Percentiles rank a stretch among this genome's conserved stretches.
Conservation (phyloP, 306 rosid species). For the Vigna reflexopilosa region DNA sequence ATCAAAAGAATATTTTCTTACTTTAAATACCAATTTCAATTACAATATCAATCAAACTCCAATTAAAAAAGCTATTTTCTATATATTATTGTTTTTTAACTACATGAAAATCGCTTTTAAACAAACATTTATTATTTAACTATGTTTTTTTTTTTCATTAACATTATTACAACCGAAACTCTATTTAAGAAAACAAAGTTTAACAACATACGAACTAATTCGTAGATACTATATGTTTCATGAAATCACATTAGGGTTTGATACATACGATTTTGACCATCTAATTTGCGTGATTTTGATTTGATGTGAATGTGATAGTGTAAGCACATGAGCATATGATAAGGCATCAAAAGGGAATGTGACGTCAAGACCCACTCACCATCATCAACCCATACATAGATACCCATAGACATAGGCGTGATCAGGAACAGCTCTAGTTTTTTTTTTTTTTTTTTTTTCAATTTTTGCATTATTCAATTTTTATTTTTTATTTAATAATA, state of each 20-base stretch:
- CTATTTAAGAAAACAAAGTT: no score
- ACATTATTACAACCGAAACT: no score
- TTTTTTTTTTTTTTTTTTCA: background rate
- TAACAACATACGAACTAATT: no score
- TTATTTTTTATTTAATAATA: no score
- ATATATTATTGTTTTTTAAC: no score
- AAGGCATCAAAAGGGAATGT: slow-evolving; percentile 1
- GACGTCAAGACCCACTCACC: slow-evolving; percentile 60
- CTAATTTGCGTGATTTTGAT: background rate
- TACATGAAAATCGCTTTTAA: no score
- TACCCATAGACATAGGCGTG: slow-evolving; percentile 50
- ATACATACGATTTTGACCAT: slow-evolving; percentile 17
- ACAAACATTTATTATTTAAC: no score
- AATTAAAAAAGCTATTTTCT: background rate
- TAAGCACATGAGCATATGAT: slow-evolving; percentile 22
- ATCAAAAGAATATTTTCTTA: no score
- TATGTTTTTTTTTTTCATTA: no score
- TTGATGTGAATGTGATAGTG: slow-evolving; percentile 42
- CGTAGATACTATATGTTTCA: no score
- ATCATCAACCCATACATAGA: slow-evolving; percentile 10
- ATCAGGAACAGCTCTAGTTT: slow-evolving; percentile 34
- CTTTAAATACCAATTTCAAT: no score
- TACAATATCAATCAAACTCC: background rate
- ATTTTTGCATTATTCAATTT: background rate
- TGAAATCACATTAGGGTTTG: no score